These are phyloP conservation scores for Xanthoconium separans DNA, from an alignment of 1,284 basidiomycete genomes.

Conservation along the genomic window DNA sequence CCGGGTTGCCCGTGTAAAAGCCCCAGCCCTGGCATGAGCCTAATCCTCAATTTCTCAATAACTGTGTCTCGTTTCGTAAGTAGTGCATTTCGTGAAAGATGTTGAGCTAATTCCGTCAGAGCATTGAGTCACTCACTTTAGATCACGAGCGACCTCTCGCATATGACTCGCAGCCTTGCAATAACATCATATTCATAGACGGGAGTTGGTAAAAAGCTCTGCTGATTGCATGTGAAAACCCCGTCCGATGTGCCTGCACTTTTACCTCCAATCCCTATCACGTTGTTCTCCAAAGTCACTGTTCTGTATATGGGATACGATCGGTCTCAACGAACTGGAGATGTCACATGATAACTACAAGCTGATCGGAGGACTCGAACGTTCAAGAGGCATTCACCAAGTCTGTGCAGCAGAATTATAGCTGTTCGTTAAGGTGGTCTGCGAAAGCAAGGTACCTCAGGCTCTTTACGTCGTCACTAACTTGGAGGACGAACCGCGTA, in stretches of 20 bases:
- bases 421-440: slow-evolving; percentile 27
- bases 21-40: not conserved
- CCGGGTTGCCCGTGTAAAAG: not conserved
- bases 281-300: slow-evolving; percentile 12
- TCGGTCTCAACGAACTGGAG: slow-evolving; percentile 39
- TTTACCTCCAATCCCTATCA: slow-evolving; percentile 16
- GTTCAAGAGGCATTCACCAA: slow-evolving; percentile 31
- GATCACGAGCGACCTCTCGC: slow-evolving; percentile 11
- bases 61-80: slow-evolving; percentile 12
- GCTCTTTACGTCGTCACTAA: slow-evolving; percentile 32
- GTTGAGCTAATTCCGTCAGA: slow-evolving; percentile 5
- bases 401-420: slow-evolving; percentile 30
- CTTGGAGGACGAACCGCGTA: slow-evolving; percentile 40
- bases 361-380: slow-evolving; percentile 32
- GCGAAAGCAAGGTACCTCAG: slow-evolving; percentile 32
- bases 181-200: slow-evolving; percentile 29
- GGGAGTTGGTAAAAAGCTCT: slow-evolving; percentile 28
- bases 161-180: slow-evolving; percentile 17
- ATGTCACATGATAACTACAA: slow-evolving; percentile 17
- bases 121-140: slow-evolving; percentile 6
- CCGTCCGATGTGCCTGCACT: slow-evolving; percentile 28
- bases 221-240: slow-evolving; percentile 29
- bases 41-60: slow-evolving; percentile 8
- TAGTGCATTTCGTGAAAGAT: not conserved
- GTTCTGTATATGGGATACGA: slow-evolving; percentile 35